These are phyloP conservation scores for Trichoderma erinaceum DNA, from an alignment of 495 filamentous ascomycete genomes.

Conservation along the genomic window DNA sequence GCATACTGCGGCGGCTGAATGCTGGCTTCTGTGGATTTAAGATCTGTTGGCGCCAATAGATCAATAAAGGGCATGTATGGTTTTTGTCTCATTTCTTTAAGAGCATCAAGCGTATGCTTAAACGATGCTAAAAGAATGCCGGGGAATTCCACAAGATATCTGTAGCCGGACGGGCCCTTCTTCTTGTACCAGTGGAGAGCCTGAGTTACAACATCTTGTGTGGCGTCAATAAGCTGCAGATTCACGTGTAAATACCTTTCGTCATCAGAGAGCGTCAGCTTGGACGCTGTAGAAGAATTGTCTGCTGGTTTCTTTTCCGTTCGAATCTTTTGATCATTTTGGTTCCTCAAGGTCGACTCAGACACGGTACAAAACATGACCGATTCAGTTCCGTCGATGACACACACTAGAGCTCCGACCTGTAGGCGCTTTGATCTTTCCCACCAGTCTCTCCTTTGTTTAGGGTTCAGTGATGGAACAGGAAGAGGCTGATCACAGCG, in stretches of 20 bases:
- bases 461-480: conserved; percentile 24
- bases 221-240: conserved; percentile 27
- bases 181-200: neutral
- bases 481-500: conserved; percentile 50
- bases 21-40: conserved; percentile 4
- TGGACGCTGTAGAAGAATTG: neutral
- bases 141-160: conserved; percentile 55
- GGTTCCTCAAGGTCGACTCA: conserved; percentile 3
- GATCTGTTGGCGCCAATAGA: conserved; percentile 43
- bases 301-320: neutral
- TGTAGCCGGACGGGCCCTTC: too few species aligned
- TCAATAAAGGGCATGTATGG: conserved; percentile 55
- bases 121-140: conserved; percentile 63
- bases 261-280: conserved; percentile 24
- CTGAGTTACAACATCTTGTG: conserved; percentile 23
- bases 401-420: conserved; percentile 52
- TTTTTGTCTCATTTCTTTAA: conserved; percentile 52
- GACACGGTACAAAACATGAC: conserved; percentile 6
- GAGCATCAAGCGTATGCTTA: conserved; percentile 55
- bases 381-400: conserved; percentile 40
- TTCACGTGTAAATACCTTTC: conserved; percentile 24
- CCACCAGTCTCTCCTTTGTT: conserved; percentile 56
- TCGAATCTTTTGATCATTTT: neutral
- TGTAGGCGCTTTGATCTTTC: conserved; percentile 48
- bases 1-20: conserved; percentile 50